Evolutionary conservation across 768 basidiomycete species (phyloP), one percentile per base, ranked within the genome.

Genomic region (button mushroom (Agaricus bisporus)): DNA sequence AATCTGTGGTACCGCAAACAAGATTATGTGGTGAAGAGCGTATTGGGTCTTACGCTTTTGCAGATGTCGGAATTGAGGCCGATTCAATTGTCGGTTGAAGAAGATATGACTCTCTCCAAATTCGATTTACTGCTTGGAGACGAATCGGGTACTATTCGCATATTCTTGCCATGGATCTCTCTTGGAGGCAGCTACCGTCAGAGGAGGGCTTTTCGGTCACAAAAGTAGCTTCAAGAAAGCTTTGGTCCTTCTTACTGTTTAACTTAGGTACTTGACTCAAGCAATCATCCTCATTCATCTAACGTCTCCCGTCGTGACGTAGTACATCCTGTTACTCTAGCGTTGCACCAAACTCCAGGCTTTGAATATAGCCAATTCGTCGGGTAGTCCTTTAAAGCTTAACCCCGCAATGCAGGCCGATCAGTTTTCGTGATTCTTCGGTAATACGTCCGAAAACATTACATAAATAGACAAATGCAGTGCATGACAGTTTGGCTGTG

Each of bases 11-110:
- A 38, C 2, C 48, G 20, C 15, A 14, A n/a, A 14, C 39, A 29
- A 26, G 20, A 11, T 5, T 4, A 26, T 25, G 18, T 28, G 20
- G 41, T 35, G 7, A 28, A 29, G 8, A 48, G 29, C 20, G 28
- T 48, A 17, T 28, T 41, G 28, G 47, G 37, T 18, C 17, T 48
- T 7, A 20, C 48, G 39, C 47, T 54, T 12, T 54, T 45, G 20
- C 41, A 20, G 6, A 41, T 36, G 2, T 14, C 18, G 5, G 35
- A 37, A n/a, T 54, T 46, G 53, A 46, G 29, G 8, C 48, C 28
- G 28, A 18, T 54, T 42, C 46, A 17, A 22, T 29, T 54, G n/a
- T 48, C 38, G 46, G 17, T 54, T 18, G 47, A 54, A 25, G 53
- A 54, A 41, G 46, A 42, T 4, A 42, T 29, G 8, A 46, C 46